Percentiles rank a stretch among this genome's conserved stretches.
Evolutionary conservation across 2,329 filamentous ascomycete genomes (phyloP).

Genomic region (Chaetomiaceae sp.): DNA sequence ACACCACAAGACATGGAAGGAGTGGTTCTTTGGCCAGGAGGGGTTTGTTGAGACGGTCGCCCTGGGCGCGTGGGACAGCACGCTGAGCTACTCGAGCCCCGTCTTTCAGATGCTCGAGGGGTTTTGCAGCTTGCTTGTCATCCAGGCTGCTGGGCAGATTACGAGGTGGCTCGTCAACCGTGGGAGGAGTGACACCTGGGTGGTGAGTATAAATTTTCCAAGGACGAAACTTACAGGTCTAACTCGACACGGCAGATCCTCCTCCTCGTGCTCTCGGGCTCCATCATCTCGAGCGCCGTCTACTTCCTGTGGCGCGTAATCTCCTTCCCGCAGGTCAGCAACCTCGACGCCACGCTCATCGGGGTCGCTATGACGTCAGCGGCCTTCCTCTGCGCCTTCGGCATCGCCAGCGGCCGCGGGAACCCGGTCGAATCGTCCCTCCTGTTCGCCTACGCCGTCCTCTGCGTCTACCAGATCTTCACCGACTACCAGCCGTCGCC

Average conservation of each 20-base stretch:
- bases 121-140: constrained; percentile 93
- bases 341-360: constrained; percentile 87
- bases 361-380: constrained; percentile 89
- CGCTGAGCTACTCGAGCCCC: constrained; percentile 84
- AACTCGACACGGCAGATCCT: constrained; percentile 58
- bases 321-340: constrained; percentile 88
- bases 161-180: constrained; percentile 92
- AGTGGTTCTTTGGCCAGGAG: constrained; percentile 85
- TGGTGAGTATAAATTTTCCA: constrained; percentile 54
- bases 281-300: constrained; percentile 85
- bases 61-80: constrained; percentile 83
- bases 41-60: constrained; percentile 76
- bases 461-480: constrained; percentile 98
- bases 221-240: constrained; percentile 25
- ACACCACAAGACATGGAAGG: constrained; percentile 58
- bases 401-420: constrained; percentile 87
- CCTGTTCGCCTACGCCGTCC: constrained; percentile 94
- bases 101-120: constrained; percentile 93
- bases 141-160: constrained; percentile 90
- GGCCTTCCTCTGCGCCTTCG: constrained; percentile 88
- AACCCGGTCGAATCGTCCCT: constrained; percentile 94
- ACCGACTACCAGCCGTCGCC: constrained; percentile 89
- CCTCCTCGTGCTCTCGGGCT: constrained; percentile 80
- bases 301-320: constrained; percentile 97
- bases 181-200: constrained; percentile 91